Base-by-base conservation (phyloP, 306 rosid species). In the Lathyrus sativus region DNA sequence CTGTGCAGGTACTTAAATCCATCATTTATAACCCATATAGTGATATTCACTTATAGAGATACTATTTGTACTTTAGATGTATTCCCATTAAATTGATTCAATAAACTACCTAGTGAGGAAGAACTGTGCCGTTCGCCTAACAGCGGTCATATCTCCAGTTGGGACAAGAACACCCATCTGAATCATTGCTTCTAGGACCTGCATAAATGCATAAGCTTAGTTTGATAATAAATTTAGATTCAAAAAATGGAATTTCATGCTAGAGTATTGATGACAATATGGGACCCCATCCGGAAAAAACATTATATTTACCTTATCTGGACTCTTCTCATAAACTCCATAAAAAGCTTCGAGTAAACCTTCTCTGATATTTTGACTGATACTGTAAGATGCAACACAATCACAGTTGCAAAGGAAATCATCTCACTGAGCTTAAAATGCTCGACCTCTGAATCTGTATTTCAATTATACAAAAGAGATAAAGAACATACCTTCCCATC, bases 101-200 rank as follows among this genome's bases (percentile, higher is more conserved):
- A 56, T 56, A 11, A 57, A 19, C 65, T 74, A 95, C 97, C 97
- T 95, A 44, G 86, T 87, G 65, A 90, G 99, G 79, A 95, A 95
- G 85, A 95, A 95, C 72, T 81, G 95, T 48, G 99, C 95, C 33
- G 99, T 95, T 72, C 97, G 87, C 77, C 88, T 88, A 74, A 95
- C 97, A 80, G 97, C 96, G 18, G 99, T 90, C 99, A 95, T 82
- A 83, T 95, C 96, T 82, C 99, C 99, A 56, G 99, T 95, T 38
- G 97, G 97, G 86, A 90, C 99, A 81, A 95, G 99, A 81, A 95
- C 97, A 50, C 97, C 99, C 99, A 95, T 95, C 82, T 85, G 97
- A 84, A 90, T 56, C 99, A 95, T 95, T 80, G 99, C 86, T 68
- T 87, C 90, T 78, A 95, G 95, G 80, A 95, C 99, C 97, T 95